Evolutionary conservation across 805 yeast genomes (phyloP).

Genomic region (Kuraishia cidri): DNA sequence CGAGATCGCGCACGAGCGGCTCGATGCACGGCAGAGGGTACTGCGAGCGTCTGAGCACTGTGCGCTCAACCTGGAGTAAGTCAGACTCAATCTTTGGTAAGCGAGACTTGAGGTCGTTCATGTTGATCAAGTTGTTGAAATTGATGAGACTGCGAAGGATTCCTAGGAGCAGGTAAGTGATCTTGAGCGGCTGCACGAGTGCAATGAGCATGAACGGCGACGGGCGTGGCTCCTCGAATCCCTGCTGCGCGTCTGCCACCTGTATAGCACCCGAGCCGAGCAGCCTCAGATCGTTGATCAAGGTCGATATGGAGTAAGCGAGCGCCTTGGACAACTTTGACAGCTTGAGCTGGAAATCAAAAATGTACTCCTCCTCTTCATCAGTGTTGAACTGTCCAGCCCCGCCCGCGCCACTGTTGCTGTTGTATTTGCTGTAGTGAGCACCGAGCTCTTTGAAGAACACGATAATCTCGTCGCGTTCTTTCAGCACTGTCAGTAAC

Average conservation of each 20-base stretch:
- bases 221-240: background rate
- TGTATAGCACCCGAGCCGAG: background rate
- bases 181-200: constrained; percentile 1
- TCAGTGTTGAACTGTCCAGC: background rate
- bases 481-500: no score
- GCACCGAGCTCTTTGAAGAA: background rate
- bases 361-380: constrained; percentile 3
- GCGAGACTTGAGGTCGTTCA: constrained; percentile 1
- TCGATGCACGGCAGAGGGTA: constrained; percentile 1
- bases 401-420: background rate
- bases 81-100: constrained; percentile 2
- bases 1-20: no score
- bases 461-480: background rate
- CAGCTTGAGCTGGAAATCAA: constrained; percentile 2
- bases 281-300: background rate
- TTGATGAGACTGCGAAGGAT: background rate
- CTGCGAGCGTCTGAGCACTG: background rate
- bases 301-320: background rate
- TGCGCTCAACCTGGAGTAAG: constrained; percentile 1
- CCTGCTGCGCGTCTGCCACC: constrained; percentile 1
- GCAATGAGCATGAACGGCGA: constrained; percentile 1
- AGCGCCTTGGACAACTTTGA: constrained; percentile 1
- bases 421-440: background rate
- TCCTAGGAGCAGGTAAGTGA: constrained; percentile 1
- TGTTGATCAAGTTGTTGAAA: constrained; percentile 1